Base-by-base conservation (phyloP, 106 monocot species). In the Hemerocallis citrina region DNA sequence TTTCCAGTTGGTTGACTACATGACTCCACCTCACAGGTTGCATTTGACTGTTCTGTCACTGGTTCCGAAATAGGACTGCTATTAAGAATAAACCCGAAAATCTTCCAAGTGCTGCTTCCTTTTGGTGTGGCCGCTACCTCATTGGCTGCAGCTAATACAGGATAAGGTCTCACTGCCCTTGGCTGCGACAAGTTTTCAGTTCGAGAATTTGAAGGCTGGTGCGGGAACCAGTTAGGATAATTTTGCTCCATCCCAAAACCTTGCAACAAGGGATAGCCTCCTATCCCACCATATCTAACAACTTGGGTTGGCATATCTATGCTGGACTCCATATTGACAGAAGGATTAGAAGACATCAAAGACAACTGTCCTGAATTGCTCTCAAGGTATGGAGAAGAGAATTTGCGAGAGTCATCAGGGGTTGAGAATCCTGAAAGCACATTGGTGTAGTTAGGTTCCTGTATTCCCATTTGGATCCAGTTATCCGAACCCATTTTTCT, bases 71-170 rank as follows among this genome's bases (percentile, higher is more conserved):
- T 11, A 52, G 66, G 66, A 15, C 61, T 77, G 27, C 55, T 55
- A 21, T 76, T 73, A 7, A 98, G 68, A 62, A 85, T 69, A 60
- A 98, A 68, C 16, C 96, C 96, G 75, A 98, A 98, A 28, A 98
- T 75, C 68, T 88, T 98, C 64, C 67, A 96, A 46, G 62, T 76
- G 17, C 69, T 59, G 31, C 58, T 57, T 34, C 59, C 65, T 43
- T 83, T 52, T 6, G 71, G 28, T 56, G 54, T 73, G 33, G 46
- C 63, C 31, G 44, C 29, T 21, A 85, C 78, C 41, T 15, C 66
- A 2, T 51, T 59, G 14, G 36, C 17, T 60, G 65, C 25, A 21
- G 61, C 61, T 5, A 44, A 3, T 41, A 64, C 34, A 59, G 83
- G 73, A 29, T 78, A 78, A 59, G 81, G 73, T 38, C 64, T 77